Evolutionary conservation across 2,329 filamentous ascomycete genomes (phyloP), one percentile per base, ranked within the genome.

Genomic region (Orbilia javanica): DNA sequence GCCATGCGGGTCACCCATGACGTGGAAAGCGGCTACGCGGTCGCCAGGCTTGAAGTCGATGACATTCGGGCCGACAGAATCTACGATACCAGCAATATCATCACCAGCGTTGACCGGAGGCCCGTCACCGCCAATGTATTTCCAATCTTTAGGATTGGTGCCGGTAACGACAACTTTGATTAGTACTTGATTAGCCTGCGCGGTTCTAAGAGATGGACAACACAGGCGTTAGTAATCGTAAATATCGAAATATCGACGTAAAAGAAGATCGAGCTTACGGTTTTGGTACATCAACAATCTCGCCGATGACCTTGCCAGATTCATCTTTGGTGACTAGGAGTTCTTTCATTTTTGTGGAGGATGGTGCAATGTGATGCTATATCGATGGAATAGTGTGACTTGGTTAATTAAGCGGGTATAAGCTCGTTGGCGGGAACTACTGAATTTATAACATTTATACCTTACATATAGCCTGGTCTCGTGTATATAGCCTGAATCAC

Each of bases 1-100:
- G 18, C 80, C 80, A 36, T 69, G 6, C 1, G 69, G 48, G 11
- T 62, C 11, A 5, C 25, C 22, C 81, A 85, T 84, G 78, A 85
- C 82, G 81, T 87, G 86, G 83, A 89, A 88, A 2, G 87, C 87
- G 7, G 87, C 86, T 0, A 90, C 88, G 13, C 88, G 86, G 82
- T 90, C 88, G 34, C 88, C 88, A 0, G 84, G 83, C 77, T 86
- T 86, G 85, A 90, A 90, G 80, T 89, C 88, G 70, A 83, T 86
- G 1, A 90, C 88, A 42, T 87, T 84, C 46, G 84, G 81, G 20
- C 89, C 89, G 22, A 89, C 87, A 74, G 85, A 84, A 79, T 89
- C 85, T 6, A 90, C 85, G 29, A 87, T 84, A 50, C 87, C 87
- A 1, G 87, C 87, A 48, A 89, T 87, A 81, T 89, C 88, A 69